phyloP scores from a whole-genome alignment of 495 filamentous ascomycete species.

The Rhypophila decipiens region DNA sequence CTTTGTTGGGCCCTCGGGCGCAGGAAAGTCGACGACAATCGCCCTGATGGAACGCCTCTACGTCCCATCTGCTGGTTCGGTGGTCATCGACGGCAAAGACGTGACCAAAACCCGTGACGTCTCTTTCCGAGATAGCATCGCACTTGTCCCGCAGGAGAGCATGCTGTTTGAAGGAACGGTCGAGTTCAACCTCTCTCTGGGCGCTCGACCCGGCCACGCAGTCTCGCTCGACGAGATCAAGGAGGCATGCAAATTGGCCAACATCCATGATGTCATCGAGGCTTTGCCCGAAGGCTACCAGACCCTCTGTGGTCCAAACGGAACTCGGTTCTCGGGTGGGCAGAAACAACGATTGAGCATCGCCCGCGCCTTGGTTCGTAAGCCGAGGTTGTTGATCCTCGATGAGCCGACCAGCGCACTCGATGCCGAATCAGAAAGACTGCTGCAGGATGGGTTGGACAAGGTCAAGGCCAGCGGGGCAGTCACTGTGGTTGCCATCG shows the following conservation, averaged over 20 bases:
- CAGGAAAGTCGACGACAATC: conserved; percentile 66
- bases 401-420: conserved; percentile 82
- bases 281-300: conserved; percentile 56
- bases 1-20: conserved; percentile 63
- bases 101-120: conserved; percentile 30
- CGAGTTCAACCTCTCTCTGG: conserved; percentile 50
- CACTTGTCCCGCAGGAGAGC: conserved; percentile 58
- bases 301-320: conserved; percentile 49
- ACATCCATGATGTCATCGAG: conserved; percentile 53
- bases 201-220: conserved; percentile 35
- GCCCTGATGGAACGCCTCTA: conserved; percentile 60
- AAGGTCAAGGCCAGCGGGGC: conserved; percentile 60
- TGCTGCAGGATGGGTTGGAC: conserved; percentile 67
- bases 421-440: conserved; percentile 63
- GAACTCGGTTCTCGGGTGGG: conserved; percentile 45
- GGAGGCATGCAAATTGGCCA: conserved; percentile 50
- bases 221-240: conserved; percentile 45
- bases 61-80: conserved; percentile 43
- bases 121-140: conserved; percentile 45
- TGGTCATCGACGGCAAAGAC: conserved; percentile 44
- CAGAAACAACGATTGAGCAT: conserved; percentile 68
- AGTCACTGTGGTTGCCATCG: conserved; percentile 78
- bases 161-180: conserved; percentile 46
- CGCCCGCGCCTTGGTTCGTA: conserved; percentile 69
- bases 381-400: conserved; percentile 74